Evolutionary conservation across 106 monocot genomes (phyloP).

Genomic region (Agapanthus africanus): DNA sequence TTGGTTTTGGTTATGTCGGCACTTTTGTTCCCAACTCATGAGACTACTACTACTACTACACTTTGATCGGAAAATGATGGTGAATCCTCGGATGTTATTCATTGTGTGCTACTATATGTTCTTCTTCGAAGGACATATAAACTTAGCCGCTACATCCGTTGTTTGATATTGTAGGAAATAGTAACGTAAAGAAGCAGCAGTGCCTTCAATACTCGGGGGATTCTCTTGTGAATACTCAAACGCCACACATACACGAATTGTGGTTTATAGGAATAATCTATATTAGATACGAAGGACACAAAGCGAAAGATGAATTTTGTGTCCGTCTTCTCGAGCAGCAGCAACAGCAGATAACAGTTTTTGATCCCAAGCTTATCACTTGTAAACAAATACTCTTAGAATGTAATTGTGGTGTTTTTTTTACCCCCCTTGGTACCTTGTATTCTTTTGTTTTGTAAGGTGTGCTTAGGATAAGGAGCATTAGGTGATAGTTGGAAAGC

Average conservation of each 20-base stretch:
- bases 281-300: neutral
- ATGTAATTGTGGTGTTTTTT: neutral
- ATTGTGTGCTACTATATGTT: conserved; percentile 1
- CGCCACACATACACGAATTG: neutral
- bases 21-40: conserved; percentile 17
- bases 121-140: neutral
- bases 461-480: neutral
- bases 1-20: conserved; percentile 36
- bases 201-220: neutral
- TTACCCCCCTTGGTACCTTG: neutral
- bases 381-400: conserved; percentile 2
- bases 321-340: neutral
- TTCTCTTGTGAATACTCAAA: conserved; percentile 9
- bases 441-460: conserved; percentile 1
- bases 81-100: neutral
- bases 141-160: neutral
- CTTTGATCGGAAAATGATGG: neutral
- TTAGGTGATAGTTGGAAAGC: neutral
- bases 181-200: neutral
- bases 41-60: neutral
- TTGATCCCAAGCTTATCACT: conserved; percentile 2
- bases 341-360: conserved; percentile 1
- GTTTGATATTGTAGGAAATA: neutral
- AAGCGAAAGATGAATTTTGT: conserved; percentile 1
- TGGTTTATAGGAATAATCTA: conserved; percentile 2